Evolutionary conservation across 1,139 yeast genomes (phyloP), one percentile per base, ranked within the genome.

Genomic region (Scheffersomyces titani): DNA sequence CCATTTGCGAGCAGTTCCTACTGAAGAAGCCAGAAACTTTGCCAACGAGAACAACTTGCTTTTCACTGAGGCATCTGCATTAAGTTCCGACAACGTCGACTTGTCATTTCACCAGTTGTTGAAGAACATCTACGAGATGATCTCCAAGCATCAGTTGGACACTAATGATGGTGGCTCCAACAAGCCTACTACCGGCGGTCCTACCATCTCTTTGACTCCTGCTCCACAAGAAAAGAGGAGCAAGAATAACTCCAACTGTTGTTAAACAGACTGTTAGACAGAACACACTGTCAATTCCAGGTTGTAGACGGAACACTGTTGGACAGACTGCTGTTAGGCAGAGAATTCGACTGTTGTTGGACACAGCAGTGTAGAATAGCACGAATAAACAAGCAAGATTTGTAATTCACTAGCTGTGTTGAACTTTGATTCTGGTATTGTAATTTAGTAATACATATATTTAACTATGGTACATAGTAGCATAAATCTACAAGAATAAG

Each of bases 1-100:
- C 72, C 99, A 94, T 74, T 81, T 93, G 70, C 86, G 99, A 69
- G 98, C 98, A 1, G 97, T 96, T 24, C 97, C 99, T 59, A 93
- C 98, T 49, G 99, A 94, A 59, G 99, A 94, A 76, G 99, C 99
- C 57, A 90, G 88, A 74, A 90, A 89, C 71, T 94, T 94, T 79
- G 98, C 99, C 52, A 86, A 90, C 61, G 99, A 96, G 75, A 93
- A 94, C 77, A 92, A 85, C 71, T 82, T 94, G 67, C 81, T 94
- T 68, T 94, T 94, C 73, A 93, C 97, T 53, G 99, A 94, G 78
- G 97, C 99, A n/a, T 89, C 97, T 59, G 99, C 99, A 19, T 83
- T 96, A 63, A 92, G 92, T 67, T 89, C 97, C 49, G 96, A 94
- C 68, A 96, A 96, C 73, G 99, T 94, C 58, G 99, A 94, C 72